Conservation (phyloP, 352 stramenopile species). For the Phytophthora ramorum region DNA sequence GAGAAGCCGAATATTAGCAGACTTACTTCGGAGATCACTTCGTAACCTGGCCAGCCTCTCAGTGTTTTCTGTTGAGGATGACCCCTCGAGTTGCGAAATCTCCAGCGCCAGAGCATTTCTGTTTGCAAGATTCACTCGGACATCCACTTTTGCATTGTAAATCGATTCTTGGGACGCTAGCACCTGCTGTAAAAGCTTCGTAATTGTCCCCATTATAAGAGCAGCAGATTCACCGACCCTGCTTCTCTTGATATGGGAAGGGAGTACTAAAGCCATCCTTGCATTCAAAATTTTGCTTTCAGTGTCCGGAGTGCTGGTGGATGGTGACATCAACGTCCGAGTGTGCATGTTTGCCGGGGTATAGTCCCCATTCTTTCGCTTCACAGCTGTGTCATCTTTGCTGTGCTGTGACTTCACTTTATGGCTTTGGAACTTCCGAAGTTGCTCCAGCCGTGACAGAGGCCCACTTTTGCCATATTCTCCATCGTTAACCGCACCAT, state of each 20-base stretch:
- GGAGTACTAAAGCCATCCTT: not conserved
- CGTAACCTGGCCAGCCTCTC: constrained; percentile 45
- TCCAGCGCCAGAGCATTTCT: constrained; percentile 57
- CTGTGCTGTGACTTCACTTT: constrained; percentile 45
- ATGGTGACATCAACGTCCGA: constrained; percentile 20
- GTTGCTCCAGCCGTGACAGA: constrained; percentile 64
- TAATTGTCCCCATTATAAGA: constrained; percentile 37
- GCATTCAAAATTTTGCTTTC: not conserved
- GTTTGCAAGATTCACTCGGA: constrained; percentile 59
- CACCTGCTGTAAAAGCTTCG: constrained; percentile 45
- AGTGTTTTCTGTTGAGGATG: constrained; percentile 14
- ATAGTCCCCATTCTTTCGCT: constrained; percentile 70
- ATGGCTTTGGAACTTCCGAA: constrained; percentile 62
- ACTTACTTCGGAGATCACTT: constrained; percentile 52
- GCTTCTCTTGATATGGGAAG: constrained; percentile 4
- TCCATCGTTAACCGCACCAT: constrained; percentile 14
- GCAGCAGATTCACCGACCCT: not conserved
- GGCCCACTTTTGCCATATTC: constrained; percentile 58
- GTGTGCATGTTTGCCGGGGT: constrained; percentile 53
- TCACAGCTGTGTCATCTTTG: constrained; percentile 60
- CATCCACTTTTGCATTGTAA: constrained; percentile 51
- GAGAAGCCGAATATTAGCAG: constrained; percentile 60
- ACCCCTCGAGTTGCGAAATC: constrained; percentile 38
- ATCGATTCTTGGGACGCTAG: constrained; percentile 61
- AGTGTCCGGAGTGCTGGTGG: not conserved